phyloP scores from a whole-genome alignment of 129 eudicot species.

The Arctium minus region DNA sequence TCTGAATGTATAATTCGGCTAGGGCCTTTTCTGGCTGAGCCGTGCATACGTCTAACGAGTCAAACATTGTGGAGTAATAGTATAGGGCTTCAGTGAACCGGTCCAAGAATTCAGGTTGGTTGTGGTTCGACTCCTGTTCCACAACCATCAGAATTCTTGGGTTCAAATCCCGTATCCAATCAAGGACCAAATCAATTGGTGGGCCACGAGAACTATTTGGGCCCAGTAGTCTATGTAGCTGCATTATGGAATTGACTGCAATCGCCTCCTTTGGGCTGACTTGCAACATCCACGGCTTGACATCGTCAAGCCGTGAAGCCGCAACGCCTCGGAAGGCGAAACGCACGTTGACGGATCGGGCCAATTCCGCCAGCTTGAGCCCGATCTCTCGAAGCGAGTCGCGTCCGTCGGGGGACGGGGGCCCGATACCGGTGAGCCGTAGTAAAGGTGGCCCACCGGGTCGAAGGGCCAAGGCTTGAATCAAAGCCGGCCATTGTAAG shows the following conservation, averaged over 20 bases:
- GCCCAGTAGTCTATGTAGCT: slow-evolving; percentile 54
- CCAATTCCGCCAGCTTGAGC: slow-evolving; percentile 51
- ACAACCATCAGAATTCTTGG: slow-evolving; percentile 71
- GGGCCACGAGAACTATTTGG: slow-evolving; percentile 24
- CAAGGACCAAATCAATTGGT: slow-evolving; percentile 42
- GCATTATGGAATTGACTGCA: slow-evolving; percentile 74
- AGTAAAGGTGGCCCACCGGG: slow-evolving; percentile 73
- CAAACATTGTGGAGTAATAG: slow-evolving; percentile 82
- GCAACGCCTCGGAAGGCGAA: slow-evolving; percentile 68
- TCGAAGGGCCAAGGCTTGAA: slow-evolving; percentile 80
- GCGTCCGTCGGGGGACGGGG: slow-evolving; percentile 43
- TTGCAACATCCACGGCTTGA: slow-evolving; percentile 66
- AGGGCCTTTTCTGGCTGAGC: slow-evolving; percentile 41
- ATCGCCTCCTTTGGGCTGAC: slow-evolving; percentile 56
- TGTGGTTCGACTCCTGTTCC: slow-evolving; percentile 85
- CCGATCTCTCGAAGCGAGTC: slow-evolving; percentile 69
- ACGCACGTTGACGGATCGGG: slow-evolving; percentile 61
- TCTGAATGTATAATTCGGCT: slow-evolving; percentile 60
- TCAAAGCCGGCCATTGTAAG: slow-evolving; percentile 85
- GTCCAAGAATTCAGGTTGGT: slow-evolving; percentile 51
- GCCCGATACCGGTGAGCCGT: slow-evolving; percentile 67
- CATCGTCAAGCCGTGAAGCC: slow-evolving; percentile 50
- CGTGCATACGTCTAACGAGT: slow-evolving; percentile 61
- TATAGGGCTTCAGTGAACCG: slow-evolving; percentile 67
- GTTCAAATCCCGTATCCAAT: slow-evolving; percentile 44